Evolutionary conservation across 345 rosid species (phyloP).

Genomic region (Anastatica hierochuntica): DNA sequence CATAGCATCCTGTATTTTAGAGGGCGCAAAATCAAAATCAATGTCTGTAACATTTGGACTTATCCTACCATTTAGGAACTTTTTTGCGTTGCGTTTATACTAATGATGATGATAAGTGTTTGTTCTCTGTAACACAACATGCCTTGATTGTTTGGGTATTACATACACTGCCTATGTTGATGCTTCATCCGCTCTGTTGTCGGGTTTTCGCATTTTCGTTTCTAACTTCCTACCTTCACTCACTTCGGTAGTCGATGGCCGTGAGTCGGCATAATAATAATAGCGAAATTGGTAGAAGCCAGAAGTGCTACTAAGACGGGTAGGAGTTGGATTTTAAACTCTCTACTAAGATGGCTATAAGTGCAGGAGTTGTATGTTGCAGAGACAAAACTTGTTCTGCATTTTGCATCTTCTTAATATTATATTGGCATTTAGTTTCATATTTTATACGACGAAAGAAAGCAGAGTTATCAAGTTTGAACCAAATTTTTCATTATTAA

Average conservation of each 20-base stretch:
- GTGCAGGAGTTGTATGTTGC: no score
- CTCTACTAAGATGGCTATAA: no score
- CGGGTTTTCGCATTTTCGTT: not conserved
- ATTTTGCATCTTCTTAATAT: no score
- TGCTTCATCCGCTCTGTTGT: not conserved
- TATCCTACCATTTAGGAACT: not conserved
- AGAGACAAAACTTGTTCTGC: no score
- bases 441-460: no score
- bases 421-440: no score
- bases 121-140: not conserved
- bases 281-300: no score
- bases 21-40: conserved; percentile 14
- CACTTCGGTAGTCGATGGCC: no score
- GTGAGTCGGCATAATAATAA: no score
- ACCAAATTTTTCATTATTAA: not conserved
- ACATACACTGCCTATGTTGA: not conserved
- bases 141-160: conserved; percentile 3
- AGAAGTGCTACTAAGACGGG: no score
- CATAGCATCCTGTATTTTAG: conserved; percentile 21
- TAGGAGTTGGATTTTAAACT: no score
- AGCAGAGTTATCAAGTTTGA: not conserved
- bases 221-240: not conserved
- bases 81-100: conserved; percentile 15
- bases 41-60: conserved; percentile 23
- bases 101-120: conserved; percentile 16